Evolutionary conservation across 176 grass and related monocot genomes (phyloP).

Genomic region (Musa acuminata): DNA sequence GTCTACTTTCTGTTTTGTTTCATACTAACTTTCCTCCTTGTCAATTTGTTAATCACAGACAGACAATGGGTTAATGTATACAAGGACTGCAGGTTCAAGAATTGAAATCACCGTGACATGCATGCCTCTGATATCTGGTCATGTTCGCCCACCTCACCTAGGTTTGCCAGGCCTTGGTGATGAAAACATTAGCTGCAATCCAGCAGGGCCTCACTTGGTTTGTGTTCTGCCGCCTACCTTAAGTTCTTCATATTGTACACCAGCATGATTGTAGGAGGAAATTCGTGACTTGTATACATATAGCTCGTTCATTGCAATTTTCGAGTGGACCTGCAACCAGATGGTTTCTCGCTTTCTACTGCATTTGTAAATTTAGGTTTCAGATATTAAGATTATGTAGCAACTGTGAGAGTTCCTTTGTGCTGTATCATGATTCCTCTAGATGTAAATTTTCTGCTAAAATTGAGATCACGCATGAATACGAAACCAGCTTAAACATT

Average conservation of each 20-base stretch:
- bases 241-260: slow-evolving; percentile 94
- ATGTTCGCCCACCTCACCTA: slow-evolving; percentile 76
- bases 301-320: background rate
- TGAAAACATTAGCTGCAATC: slow-evolving; percentile 75
- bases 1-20: background rate
- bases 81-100: slow-evolving; percentile 58
- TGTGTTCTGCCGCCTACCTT: slow-evolving; percentile 82
- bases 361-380: background rate
- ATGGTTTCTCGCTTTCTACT: too few species aligned
- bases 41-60: background rate
- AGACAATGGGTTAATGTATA: slow-evolving; percentile 3
- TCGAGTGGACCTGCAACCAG: background rate
- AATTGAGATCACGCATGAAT: background rate
- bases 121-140: slow-evolving; percentile 80
- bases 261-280: slow-evolving; percentile 34
- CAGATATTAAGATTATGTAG: background rate
- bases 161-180: slow-evolving; percentile 67
- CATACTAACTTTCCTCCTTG: background rate
- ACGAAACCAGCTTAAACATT: background rate
- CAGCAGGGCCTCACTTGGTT: slow-evolving; percentile 80
- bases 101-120: slow-evolving; percentile 90
- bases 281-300: slow-evolving; percentile 8
- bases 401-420: background rate
- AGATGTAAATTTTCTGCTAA: slow-evolving; percentile 1
- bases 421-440: background rate